Base-by-base conservation (phyloP, 2,329 filamentous ascomycete genomes). In the Septoria petroselini region DNA sequence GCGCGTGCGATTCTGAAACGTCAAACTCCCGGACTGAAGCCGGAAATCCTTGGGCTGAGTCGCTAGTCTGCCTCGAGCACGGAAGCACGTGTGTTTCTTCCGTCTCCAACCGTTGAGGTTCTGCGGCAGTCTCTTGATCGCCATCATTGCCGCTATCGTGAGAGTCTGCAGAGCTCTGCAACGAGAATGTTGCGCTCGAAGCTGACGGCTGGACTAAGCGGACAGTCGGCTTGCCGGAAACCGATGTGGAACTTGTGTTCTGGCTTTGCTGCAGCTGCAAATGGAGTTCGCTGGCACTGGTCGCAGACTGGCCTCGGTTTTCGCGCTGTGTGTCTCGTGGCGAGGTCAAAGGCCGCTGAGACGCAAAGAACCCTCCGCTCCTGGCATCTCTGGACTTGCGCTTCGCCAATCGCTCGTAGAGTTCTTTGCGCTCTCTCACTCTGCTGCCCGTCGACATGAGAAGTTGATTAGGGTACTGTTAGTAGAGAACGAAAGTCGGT, bases 161-260 rank as follows among this genome's bases (percentile, higher is more conserved):
- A 47, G 45, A 38, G 41, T 41, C 33, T 57, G 50, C 30, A 37
- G 35, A 25, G 9, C 12, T 40, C 23, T 15, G 38, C 9, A 37
- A 34, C n/a, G 23, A 38, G 21, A 34, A 34, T 12, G 43, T 29
- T 25, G 43, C 35, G 35, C 35, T 52, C 41, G 61, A 55, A 11
- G 56, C 59, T 11, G 64, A 62, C 2, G 58, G 50, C 29, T 53
- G 52, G 50, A 69, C 65, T 42, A 69, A 57, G 50, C 67, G 64
- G 17, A 69, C 63, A 1, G 67, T 69, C 15, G 63, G 57, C 41
- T 57, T 42, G 15, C 29, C 43, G 43, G 43, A 33, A 38, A 46
- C 27, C 12, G 43, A 39, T 29, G 43, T 46, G 33, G 43, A 46
- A 34, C 43, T 39, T 21, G 43, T 33, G 41, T 48, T 49, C 42